Percentiles rank a stretch among this genome's conserved stretches.
phyloP scores from a whole-genome alignment of 768 basidiomycete species.

The Cystoderma amianthinum region DNA sequence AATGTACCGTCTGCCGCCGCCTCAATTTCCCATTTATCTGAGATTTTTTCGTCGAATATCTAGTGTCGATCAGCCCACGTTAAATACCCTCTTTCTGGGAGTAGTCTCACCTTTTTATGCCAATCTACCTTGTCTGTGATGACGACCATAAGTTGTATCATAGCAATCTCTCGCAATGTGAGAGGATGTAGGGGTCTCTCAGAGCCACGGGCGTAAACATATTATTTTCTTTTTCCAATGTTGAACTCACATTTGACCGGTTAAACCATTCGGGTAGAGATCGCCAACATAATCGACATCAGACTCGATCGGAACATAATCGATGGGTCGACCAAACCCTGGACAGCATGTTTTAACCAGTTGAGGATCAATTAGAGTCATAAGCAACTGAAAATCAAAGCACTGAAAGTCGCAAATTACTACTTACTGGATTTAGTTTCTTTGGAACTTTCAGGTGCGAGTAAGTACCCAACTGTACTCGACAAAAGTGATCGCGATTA shows the following conservation, averaged over 20 bases:
- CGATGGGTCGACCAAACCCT: neutral
- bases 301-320: neutral
- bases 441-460: too few relatives aligned
- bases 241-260: neutral
- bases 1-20: constrained; percentile 2
- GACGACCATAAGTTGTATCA: neutral
- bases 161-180: neutral
- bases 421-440: too few relatives aligned
- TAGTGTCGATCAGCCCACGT: constrained; percentile 1
- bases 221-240: neutral
- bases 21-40: constrained; percentile 11
- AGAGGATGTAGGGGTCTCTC: neutral
- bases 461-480: too few relatives aligned
- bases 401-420: too few relatives aligned
- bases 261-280: neutral
- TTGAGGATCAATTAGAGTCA: too few relatives aligned
- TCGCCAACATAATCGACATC: neutral
- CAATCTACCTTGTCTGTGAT: neutral
- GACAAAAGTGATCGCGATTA: too few relatives aligned
- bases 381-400: too few relatives aligned
- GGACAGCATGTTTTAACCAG: too few relatives aligned
- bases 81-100: neutral
- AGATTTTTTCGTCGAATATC: constrained; percentile 11
- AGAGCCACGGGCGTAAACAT: neutral
- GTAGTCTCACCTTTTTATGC: neutral